Base-by-base conservation (phyloP, 2,329 filamentous ascomycete species). In the Fusarium newnesense region DNA sequence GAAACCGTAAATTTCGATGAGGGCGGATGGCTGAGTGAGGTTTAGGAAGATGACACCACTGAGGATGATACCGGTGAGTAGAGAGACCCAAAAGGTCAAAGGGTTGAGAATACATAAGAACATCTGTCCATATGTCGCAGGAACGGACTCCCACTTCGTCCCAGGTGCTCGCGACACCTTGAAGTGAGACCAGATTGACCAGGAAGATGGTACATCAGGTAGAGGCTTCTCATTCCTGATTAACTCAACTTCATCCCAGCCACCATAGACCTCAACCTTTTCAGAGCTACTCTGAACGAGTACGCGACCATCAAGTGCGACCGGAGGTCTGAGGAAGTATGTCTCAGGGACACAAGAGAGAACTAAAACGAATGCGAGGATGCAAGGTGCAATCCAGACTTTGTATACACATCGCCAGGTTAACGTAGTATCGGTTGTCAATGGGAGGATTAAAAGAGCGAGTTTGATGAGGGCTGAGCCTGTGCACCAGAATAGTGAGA, bases 11-110 rank as follows among this genome's bases (percentile, higher is more conserved):
- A 21, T 19, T 0, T 11, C 1, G 5, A 53, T 44, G 0, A 74
- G 60, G 0, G 40, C 37, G 4, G 18, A 28, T 3, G 60, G 61
- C 9, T 74, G 72, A 18, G 72, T 67, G 5, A 75, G 56, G 28
- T 39, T 64, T 1, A 74, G 24, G 18, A 73, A 64, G 9, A 75
- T 32, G 5, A 73, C 50, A 2, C 72, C 69, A 7, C 72, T 73
- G 1, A 74, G 65, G 16, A 56, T 69, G 11, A 67, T 66, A 2
- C 73, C 74, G 0, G 68, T 46, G 8, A 75, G 74, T 1, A 75
- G 13, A 13, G 70, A 69, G 7, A 76, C 68, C 73, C 73, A 74
- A 4, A 75, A 76, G 3, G 68, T 75, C 1, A 75, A 60, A 9
- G 74, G 74, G 5, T 75, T 75, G 3, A 75, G 30, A 5, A 75